A percentile compares a stretch with the other conserved stretches of the same genome.
These are phyloP conservation scores for Phoenix dactylifera DNA, from an alignment of 176 grass and related monocot species.

Conservation along the genomic window DNA sequence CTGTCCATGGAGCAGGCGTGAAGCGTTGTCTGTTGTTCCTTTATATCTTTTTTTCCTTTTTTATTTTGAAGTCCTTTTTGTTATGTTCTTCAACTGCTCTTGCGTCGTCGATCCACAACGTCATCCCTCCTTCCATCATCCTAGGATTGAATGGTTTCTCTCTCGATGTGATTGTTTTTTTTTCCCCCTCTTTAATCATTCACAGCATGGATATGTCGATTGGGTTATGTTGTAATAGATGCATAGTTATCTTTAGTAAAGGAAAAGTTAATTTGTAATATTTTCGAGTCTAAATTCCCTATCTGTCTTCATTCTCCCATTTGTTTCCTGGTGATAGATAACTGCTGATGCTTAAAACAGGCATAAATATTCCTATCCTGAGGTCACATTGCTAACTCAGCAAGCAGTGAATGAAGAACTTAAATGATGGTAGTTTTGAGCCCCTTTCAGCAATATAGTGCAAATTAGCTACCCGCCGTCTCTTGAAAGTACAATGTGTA, in stretches of 20 bases:
- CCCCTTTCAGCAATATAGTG: too few species aligned
- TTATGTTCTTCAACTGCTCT: too few species aligned
- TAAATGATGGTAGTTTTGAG: too few species aligned
- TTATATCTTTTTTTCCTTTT: not conserved
- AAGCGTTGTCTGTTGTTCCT: not conserved
- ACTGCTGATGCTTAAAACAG: not conserved
- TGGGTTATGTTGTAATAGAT: constrained; percentile 8
- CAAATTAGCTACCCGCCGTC: too few species aligned
- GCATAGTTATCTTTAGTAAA: constrained; percentile 8
- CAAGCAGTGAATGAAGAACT: too few species aligned
- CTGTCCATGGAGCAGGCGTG: constrained; percentile 10
- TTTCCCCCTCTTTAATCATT: not conserved
- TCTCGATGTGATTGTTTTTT: not conserved
- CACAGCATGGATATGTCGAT: not conserved
- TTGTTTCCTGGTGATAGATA: not conserved
- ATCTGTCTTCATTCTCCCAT: not conserved
- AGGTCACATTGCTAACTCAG: too few species aligned
- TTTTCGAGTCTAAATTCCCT: not conserved
- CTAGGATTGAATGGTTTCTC: not conserved
- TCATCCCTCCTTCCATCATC: too few species aligned
- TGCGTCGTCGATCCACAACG: too few species aligned
- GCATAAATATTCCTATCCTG: too few species aligned
- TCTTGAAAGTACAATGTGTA: too few species aligned
- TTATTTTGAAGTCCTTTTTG: too few species aligned
- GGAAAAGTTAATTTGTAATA: not conserved